These are phyloP conservation scores for Solanum lycopersicoides DNA, from an alignment of 257 asterid species.

Conservation along the genomic window DNA sequence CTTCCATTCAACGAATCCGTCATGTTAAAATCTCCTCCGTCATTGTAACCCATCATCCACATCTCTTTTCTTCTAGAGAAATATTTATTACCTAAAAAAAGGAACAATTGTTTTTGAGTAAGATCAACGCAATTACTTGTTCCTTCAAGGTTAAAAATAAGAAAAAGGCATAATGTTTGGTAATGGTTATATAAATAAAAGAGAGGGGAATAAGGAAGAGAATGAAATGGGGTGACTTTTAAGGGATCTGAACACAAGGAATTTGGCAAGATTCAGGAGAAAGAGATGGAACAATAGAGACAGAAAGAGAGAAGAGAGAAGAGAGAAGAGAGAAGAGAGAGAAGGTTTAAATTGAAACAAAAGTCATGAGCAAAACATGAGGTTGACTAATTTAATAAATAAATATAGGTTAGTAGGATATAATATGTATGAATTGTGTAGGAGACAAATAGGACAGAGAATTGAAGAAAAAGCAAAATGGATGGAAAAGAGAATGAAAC, in stretches of 20 bases:
- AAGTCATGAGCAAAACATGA: constrained; percentile 4
- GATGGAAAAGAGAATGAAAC: background rate
- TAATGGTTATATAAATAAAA: background rate
- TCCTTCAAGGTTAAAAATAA: background rate
- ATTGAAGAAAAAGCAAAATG: background rate
- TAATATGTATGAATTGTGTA: no score
- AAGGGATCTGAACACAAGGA: constrained; percentile 6
- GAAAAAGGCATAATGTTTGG: background rate
- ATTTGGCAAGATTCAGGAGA: constrained; percentile 15
- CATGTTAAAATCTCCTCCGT: constrained; percentile 51
- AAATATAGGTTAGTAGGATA: background rate
- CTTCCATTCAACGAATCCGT: constrained; percentile 47
- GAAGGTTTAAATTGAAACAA: constrained; percentile 34
- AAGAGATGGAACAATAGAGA: constrained; percentile 37
- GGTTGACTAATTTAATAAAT: constrained; percentile 28
- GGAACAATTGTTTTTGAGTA: background rate
- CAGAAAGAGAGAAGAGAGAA: constrained; percentile 19
- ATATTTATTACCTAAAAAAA: background rate
- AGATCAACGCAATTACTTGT: background rate
- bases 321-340: constrained; percentile 5
- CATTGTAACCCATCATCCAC: constrained; percentile 97
- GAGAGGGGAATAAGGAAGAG: background rate
- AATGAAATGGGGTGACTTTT: background rate
- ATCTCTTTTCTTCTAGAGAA: constrained; percentile 9
- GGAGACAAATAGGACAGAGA: background rate